Percentiles rank a stretch among this genome's conserved stretches.
phyloP scores from a whole-genome alignment of 148 eudicot genomes.

The Fallopia convolvulus region DNA sequence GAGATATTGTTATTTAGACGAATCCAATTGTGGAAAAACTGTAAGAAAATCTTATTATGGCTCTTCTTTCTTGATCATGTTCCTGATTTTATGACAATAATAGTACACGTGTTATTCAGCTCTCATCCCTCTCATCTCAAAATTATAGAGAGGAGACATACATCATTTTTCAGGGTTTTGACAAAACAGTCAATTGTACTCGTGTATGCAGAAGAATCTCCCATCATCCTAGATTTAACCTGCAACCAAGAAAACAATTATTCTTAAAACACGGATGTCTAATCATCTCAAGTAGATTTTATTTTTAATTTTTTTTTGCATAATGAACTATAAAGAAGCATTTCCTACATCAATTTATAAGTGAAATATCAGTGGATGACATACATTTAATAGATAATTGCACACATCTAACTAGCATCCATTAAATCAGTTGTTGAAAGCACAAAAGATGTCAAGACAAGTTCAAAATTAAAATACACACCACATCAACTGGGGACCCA shows the following conservation, averaged over 20 bases:
- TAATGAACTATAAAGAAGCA: background rate
- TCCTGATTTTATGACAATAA: background rate
- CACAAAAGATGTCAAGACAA: background rate
- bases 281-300: background rate
- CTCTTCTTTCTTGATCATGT: background rate
- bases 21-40: background rate
- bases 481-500: slow-evolving; percentile 99
- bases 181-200: slow-evolving; percentile 81
- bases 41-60: background rate
- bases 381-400: background rate
- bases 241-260: slow-evolving; percentile 21
- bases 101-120: background rate
- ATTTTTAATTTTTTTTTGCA: background rate
- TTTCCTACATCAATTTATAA: background rate
- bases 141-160: slow-evolving; percentile 23
- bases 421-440: background rate
- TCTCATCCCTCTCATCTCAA: background rate
- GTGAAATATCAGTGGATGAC: background rate
- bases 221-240: slow-evolving; percentile 99
- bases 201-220: slow-evolving; percentile 82
- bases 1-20: background rate
- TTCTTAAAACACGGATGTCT: background rate
- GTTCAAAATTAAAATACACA: slow-evolving; percentile 17
- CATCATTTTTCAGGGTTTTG: slow-evolving; percentile 89
- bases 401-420: background rate